Evolutionary conservation across 495 filamentous ascomycete genomes (phyloP).

Genomic region (Pyrenopolyporus hunteri): DNA sequence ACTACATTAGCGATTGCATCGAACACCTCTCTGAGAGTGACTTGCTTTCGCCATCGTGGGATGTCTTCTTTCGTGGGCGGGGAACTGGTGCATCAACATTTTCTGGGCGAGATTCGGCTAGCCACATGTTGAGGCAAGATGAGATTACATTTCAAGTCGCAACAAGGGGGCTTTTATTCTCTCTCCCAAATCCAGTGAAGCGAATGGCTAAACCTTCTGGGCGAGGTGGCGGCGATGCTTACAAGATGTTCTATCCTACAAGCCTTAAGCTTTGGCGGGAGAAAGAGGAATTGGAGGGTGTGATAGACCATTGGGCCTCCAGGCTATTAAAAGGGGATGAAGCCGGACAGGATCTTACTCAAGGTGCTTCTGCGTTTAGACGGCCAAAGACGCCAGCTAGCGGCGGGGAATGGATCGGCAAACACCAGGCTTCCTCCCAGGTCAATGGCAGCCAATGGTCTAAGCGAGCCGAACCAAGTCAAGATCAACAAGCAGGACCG

Average conservation of each 20-base stretch:
- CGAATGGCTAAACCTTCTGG: slow-evolving; percentile 55
- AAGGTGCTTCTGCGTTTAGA: slow-evolving; percentile 53
- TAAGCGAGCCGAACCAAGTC: slow-evolving; percentile 18
- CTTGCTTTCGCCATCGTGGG: slow-evolving; percentile 68
- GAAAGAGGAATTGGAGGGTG: slow-evolving; percentile 75
- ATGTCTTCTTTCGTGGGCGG: slow-evolving; percentile 58
- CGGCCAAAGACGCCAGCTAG: slow-evolving; percentile 31
- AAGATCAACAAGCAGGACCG: slow-evolving; percentile 38
- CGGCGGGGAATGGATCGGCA: slow-evolving; percentile 48
- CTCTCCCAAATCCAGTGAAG: slow-evolving; percentile 83
- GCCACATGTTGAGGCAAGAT: slow-evolving; percentile 82
- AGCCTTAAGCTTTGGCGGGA: slow-evolving; percentile 76
- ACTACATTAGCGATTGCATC: slow-evolving; percentile 74
- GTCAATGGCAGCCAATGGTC: slow-evolving; percentile 18
- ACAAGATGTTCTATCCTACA: slow-evolving; percentile 88
- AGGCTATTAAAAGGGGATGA: slow-evolving; percentile 59
- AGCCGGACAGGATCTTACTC: slow-evolving; percentile 39
- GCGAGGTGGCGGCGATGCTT: slow-evolving; percentile 61
- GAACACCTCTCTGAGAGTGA: slow-evolving; percentile 88
- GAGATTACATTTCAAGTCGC: slow-evolving; percentile 91
- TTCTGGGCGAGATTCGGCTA: slow-evolving; percentile 57
- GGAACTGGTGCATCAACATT: slow-evolving; percentile 49
- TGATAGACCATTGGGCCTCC: slow-evolving; percentile 70
- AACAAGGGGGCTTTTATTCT: slow-evolving; percentile 80
- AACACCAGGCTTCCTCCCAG: slow-evolving; percentile 30